These are phyloP conservation scores for Speleostelium caveatum DNA, from an alignment of 78 protist species.

Conservation along the genomic window DNA sequence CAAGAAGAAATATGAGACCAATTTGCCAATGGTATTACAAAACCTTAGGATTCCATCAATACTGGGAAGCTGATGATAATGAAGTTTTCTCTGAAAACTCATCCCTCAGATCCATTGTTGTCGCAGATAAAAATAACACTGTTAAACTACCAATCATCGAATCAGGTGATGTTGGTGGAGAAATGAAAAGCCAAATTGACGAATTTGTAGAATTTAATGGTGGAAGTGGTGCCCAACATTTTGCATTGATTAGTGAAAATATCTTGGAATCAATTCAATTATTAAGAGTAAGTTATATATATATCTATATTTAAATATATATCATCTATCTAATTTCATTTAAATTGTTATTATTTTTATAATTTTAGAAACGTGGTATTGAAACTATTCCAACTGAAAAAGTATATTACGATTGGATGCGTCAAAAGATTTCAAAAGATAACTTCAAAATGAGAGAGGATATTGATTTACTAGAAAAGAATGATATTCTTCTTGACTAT, in stretches of 20 bases:
- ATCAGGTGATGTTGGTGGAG: slow-evolving; percentile 91
- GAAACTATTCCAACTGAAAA: slow-evolving; percentile 87
- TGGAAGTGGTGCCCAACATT: slow-evolving; percentile 97
- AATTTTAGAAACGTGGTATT: slow-evolving; percentile 89
- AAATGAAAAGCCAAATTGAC: slow-evolving; percentile 87
- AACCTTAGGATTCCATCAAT: slow-evolving; percentile 88
- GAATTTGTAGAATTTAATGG: slow-evolving; percentile 93
- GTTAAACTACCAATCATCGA: slow-evolving; percentile 94
- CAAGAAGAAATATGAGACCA: slow-evolving; percentile 86
- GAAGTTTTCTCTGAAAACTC: slow-evolving; percentile 92
- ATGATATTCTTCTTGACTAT: slow-evolving; percentile 91
- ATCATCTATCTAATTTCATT: too few species aligned
- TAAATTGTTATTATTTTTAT: too few species aligned
- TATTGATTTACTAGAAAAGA: slow-evolving; percentile 76
- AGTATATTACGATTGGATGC: slow-evolving; percentile 83
- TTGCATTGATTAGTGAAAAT: slow-evolving; percentile 87
- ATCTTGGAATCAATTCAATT: slow-evolving; percentile 62
- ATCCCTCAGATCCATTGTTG: slow-evolving; percentile 90
- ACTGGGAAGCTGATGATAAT: slow-evolving; percentile 94
- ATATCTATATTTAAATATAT: too few species aligned
- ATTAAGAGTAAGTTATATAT: too few species aligned
- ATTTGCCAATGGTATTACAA: slow-evolving; percentile 88
- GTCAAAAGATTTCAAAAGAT: slow-evolving; percentile 57
- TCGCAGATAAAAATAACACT: slow-evolving; percentile 81
- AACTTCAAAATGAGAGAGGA: slow-evolving; percentile 84